phyloP scores from a whole-genome alignment of 805 yeast species.

The Kuraishia borneana region DNA sequence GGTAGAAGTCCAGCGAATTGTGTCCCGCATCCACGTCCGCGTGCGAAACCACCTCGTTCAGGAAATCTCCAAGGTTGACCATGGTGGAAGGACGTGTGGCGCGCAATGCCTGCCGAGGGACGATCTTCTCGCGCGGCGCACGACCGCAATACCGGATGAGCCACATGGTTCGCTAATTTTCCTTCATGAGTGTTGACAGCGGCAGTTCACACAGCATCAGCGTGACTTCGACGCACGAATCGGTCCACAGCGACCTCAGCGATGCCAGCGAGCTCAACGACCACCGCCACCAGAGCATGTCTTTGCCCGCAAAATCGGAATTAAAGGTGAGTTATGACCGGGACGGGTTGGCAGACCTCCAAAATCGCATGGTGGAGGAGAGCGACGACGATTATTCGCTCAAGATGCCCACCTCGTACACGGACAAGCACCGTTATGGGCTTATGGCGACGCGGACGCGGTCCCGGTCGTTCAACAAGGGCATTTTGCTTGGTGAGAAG shows the following conservation, averaged over 20 bases:
- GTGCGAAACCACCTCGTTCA: too few relatives aligned
- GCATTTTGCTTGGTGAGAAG: conserved; percentile 16
- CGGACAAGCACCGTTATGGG: not conserved
- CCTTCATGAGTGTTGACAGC: too few relatives aligned
- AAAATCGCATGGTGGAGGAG: conserved; percentile 5
- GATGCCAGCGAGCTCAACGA: conserved; percentile 22
- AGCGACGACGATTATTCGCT: conserved; percentile 1
- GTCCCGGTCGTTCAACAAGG: conserved; percentile 23
- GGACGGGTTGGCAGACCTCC: conserved; percentile 4
- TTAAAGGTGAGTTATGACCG: not conserved
- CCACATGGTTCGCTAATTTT: too few relatives aligned
- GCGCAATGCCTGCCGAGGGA: too few relatives aligned
- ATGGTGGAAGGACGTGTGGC: too few relatives aligned
- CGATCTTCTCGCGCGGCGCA: too few relatives aligned
- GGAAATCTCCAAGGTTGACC: too few relatives aligned
- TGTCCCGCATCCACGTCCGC: conserved; percentile 67
- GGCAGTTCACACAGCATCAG: too few relatives aligned
- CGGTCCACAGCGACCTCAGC: conserved; percentile 17
- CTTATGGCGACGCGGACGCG: conserved; percentile 9
- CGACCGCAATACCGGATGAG: too few relatives aligned
- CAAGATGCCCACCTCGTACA: not conserved
- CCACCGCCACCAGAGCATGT: conserved; percentile 4
- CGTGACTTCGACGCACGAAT: conserved; percentile 2
- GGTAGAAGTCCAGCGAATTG: conserved; percentile 55
- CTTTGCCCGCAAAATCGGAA: conserved; percentile 3